These are phyloP conservation scores for Penicillium subrubescens DNA, from an alignment of 495 filamentous ascomycete species.

Conservation along the genomic window DNA sequence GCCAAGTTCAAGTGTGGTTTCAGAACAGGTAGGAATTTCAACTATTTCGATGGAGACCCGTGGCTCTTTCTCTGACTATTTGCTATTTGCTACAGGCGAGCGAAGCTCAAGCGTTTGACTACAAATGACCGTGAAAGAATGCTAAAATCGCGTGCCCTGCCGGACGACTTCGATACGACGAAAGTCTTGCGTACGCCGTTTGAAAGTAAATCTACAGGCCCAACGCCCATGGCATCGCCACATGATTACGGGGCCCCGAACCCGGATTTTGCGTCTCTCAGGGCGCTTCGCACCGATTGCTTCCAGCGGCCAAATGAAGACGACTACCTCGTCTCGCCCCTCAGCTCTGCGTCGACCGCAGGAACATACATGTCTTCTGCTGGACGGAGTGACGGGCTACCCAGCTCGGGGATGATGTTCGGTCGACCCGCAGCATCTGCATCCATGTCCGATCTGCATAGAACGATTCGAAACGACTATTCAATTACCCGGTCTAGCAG, in stretches of 20 bases:
- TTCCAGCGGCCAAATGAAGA: conserved; percentile 43
- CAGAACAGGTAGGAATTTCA: conserved; percentile 78
- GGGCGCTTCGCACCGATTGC: conserved; percentile 43
- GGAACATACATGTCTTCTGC: conserved; percentile 46
- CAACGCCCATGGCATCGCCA: conserved; percentile 38
- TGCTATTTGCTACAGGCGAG: conserved; percentile 59
- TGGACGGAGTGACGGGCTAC: conserved; percentile 32
- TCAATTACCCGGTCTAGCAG: conserved; percentile 46
- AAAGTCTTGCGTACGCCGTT: conserved; percentile 84
- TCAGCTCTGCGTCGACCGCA: conserved; percentile 45
- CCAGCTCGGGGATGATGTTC: conserved; percentile 29
- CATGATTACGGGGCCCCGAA: conserved; percentile 23
- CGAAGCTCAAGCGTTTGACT: conserved; percentile 92
- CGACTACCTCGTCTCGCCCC: conserved; percentile 47
- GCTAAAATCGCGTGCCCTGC: conserved; percentile 89
- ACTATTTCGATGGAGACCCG: conserved; percentile 2
- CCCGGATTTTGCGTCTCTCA: conserved; percentile 21
- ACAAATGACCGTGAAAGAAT: conserved; percentile 92
- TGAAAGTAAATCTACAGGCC: conserved; percentile 36
- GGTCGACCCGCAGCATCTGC: conserved; percentile 35
- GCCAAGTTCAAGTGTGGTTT: conserved; percentile 98
- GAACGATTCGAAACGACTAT: conserved; percentile 37
- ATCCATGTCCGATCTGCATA: conserved; percentile 36
- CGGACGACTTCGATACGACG: conserved; percentile 89
- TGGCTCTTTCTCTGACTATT: conserved; percentile 27